Base-by-base conservation (phyloP, 1,139 yeast genomes). In the Protomyces inundatus region DNA sequence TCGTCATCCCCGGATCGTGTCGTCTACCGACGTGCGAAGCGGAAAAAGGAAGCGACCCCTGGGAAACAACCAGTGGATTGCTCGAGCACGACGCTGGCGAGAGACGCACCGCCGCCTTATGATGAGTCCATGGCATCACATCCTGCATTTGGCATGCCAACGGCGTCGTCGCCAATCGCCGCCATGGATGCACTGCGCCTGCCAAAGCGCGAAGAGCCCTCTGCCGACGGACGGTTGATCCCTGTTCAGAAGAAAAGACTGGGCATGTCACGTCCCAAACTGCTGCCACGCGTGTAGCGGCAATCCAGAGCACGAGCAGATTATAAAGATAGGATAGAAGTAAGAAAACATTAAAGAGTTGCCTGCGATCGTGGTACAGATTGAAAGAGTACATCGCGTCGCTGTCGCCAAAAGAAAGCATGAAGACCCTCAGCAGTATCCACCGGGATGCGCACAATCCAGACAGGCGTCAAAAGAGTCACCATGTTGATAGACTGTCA, bases 211-310 rank as follows among this genome's bases (percentile, higher is more conserved):
- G 23, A 23, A 2, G 23, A 23, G 23, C 23, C 23, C 1, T 23
- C 2, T 23, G 23, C 2, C 23, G 23, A 23, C 1, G 23, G 23
- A 23, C 23, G 2, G 2, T 23, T 39, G 16, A 10, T 39, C 6
- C 42, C 42, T 12, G 42, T 39, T 12, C n/a, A n/a, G n/a, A 39
- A 39, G 48, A 42, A 42, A 16, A 14, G 62, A 35, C 40, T 58
- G 33, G 62, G 62, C 55, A 58, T 58, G 62, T 51, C 56, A n/a
- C 55, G 62, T 33, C 56, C 62, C 14, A 23, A 56, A 42, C 40
- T 52, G 10, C 42, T 23, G 50, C 53, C 45, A 37, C 53, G 39
- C 35, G 16, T 48, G n/a, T 6, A 48, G 10, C n/a, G 2, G 33
- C 10, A 14, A 14, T 14, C 9, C 33, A 30, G 2, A 16, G 10